Evolutionary conservation across 208 protist genomes (phyloP), one percentile per base, ranked within the genome.

Genomic region (Trypanosoma brucei): DNA sequence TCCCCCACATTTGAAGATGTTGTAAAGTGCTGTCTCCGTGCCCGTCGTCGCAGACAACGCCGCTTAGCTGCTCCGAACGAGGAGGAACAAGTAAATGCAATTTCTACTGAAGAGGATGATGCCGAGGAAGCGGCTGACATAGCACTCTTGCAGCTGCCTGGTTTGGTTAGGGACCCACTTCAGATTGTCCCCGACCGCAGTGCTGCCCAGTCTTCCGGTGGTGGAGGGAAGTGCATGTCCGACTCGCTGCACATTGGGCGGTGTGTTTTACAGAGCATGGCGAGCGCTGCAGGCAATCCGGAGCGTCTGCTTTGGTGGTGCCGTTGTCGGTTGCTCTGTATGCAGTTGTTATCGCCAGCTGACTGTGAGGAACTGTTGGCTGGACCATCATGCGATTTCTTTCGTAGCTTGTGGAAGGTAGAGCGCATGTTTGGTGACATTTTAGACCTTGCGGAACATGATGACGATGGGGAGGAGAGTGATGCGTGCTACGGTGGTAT

Each of bases 301-400:
- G 62, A 75, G 50, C 13, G 45, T 54, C 40, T 83, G 45, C 63
- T 94, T 58, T 94, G 88, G 85, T 94, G 88, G 88, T 81, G 78
- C 14, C 80, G 88, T 54, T 89, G 79, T 72, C 83, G 88, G 0
- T 62, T 94, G 42, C 68, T 94, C 8, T 76, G 72, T 53, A 65
- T 84, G 50, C 61, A 74, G 57, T 58, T 83, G 40, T 68, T 91
- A 2, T 52, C 71, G 14, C 51, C 11, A 38, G 8, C 55, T 3
- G 70, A 72, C 13, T 78, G 79, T 9, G 54, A 71, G 22, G 70
- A 78, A 35, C 51, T 93, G n/a, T 55, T 86, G 39, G 68, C 76
- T 4, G 75, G 75, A 8, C 45, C 60, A 30, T 59, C 81, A 9
- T 68, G 79, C 38, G 59, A 66, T 5, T 93, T 82, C 63, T 93